Base-by-base conservation (phyloP, 78 protist species). In the Capsaspora owczarzaki region DNA sequence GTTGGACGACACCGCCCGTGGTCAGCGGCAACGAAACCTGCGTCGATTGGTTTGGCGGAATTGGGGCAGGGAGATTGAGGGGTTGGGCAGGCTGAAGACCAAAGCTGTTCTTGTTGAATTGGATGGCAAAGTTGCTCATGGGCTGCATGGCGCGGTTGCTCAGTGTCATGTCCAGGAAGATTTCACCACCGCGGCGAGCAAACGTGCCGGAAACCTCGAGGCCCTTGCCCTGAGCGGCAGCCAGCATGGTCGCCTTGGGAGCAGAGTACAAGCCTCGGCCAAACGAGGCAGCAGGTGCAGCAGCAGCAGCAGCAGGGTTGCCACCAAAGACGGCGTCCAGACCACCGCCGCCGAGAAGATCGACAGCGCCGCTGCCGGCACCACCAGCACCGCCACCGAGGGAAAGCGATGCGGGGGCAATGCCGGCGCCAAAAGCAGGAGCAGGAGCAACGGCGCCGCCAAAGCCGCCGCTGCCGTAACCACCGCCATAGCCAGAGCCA, bases 61-160 rank as follows among this genome's bases (percentile, higher is more conserved):
- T 27, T 25, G n/a, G 70, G 14, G 60, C 56, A 25, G 86, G 68
- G 51, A 84, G 22, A 16, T 1, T 0, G 33, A 76, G 42, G 20
- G 61, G 61, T 0, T 47, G 35, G 0, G 42, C 87, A 29, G 82
- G 74, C 60, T 49, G 75, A 10, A 85, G 38, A 8, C 53, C 82
- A 41, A 80, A 85, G 49, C 61, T 53, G 70, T 80, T 84, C 38
- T 78, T 84, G 83, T 88, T 88, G 60, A 88, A 68, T 47, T 84
- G 88, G 27, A 84, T 51, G 44, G 74, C 83, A 77, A 88, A 81
- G 35, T 68, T 41, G 35, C 20, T 4, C 53, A 88, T 33, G 16
- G 86, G 81, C 76, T 38, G 56, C 85, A 41, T 25, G 29, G 87
- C 33, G 19, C 33, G 10, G 86, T 88, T 88, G 14, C 61, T n/a